Evolutionary conservation across 345 rosid species (phyloP), one percentile per base, ranked within the genome.

Genomic region (Syzygium oleosum): DNA sequence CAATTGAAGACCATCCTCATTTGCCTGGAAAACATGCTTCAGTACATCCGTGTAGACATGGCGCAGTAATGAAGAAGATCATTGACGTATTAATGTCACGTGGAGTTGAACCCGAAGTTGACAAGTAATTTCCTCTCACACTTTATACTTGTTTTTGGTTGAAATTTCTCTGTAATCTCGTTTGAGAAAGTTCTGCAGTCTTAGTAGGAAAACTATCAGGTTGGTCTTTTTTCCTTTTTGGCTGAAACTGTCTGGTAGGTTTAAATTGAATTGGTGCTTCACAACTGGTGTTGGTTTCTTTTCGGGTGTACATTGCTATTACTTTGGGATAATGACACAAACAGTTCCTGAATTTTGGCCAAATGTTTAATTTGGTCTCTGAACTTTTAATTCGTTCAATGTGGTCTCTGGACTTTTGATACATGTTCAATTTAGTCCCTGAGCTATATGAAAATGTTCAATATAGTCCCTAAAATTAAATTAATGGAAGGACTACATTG

Each of bases 91-190:
- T 96, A 87, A 94, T 98, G 99, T 96, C 99, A 7, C 98, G 92
- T 58, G 99, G 98, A 84, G 99, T 97, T 79, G 99, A 98, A 91
- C 99, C 99, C 46, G 98, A 97, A 96, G 99, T 98, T 90, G 98
- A 97, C 91, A 98, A 96, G 99, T 98, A 92, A 92, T 88, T 54
- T 84, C 21, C 85, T 43, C 87, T 49, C 29, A 25, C 51, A 12
- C 52, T 43, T 46, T 52, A 43, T 25, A 31, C 61, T 52, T 52
- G 58, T n/a, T 51, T 84, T 65, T 9, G 3, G 12, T 34, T 19
- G 23, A 34, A 73, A 9, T 34, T 73, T 84, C 27, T 84, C 9
- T 84, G 38, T 84, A 11, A 10, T 29, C 27, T 34, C 3, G 59
- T 84, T 84, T 73, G 49, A 17, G 80, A 73, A 73, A 34, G 80